phyloP scores from a whole-genome alignment of 192 early-diverging fungal species.

The Rhizoclosmatium sp. region DNA sequence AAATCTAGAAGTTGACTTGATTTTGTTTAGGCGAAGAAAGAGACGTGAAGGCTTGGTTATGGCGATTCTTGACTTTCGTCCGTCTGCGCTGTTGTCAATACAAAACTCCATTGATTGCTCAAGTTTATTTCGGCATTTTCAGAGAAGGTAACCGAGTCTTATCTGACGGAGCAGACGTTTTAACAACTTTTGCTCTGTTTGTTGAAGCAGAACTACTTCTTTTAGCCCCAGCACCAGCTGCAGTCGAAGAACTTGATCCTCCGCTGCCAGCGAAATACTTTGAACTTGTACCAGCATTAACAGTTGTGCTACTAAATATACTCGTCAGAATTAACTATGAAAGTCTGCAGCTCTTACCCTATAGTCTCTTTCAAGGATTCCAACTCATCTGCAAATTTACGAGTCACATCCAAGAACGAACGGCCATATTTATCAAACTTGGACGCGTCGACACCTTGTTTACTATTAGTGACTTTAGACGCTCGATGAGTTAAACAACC shows the following conservation, averaged over 20 bases:
- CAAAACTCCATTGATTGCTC: too few relatives aligned
- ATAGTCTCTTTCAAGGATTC: conserved; percentile 6
- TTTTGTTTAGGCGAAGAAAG: too few relatives aligned
- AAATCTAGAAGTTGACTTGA: too few relatives aligned
- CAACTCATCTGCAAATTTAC: conserved; percentile 21
- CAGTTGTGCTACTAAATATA: not conserved
- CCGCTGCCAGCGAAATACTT: not conserved
- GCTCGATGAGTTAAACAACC: too few relatives aligned
- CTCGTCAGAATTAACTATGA: not conserved
- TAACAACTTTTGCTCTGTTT: not conserved
- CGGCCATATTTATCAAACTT: conserved; percentile 13
- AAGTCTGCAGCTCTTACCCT: not conserved
- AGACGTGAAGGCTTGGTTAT: not conserved
- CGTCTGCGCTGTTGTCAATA: too few relatives aligned
- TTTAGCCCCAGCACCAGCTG: not conserved
- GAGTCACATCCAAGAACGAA: conserved; percentile 3
- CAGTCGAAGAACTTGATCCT: not conserved
- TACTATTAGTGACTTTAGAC: too few relatives aligned
- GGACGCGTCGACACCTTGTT: conserved; percentile 3
- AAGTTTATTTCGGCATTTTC: not conserved
- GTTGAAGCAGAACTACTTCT: not conserved
- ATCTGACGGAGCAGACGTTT: not conserved
- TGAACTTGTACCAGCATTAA: not conserved
- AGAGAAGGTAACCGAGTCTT: conserved; percentile 14
- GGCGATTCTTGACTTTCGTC: not conserved